Percentiles rank a stretch among this genome's conserved stretches.
These are phyloP conservation scores for Rhizophagus clarus DNA, from an alignment of 192 early-diverging fungal species.

Conservation along the genomic window DNA sequence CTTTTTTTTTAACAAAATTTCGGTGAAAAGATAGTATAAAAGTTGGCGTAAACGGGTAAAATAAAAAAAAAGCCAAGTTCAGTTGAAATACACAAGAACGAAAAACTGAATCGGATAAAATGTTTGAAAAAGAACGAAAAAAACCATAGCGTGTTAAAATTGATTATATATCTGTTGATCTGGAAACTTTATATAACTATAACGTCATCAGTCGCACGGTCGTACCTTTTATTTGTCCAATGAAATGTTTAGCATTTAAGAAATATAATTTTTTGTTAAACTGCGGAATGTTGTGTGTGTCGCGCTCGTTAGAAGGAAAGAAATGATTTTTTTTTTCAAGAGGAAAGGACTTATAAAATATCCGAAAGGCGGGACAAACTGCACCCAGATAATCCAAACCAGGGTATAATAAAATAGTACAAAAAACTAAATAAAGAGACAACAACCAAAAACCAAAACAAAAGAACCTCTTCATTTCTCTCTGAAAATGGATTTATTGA, in stretches of 20 bases:
- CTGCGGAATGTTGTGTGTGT: too few species aligned
- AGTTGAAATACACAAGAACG: not conserved
- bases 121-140: not conserved
- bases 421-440: not conserved
- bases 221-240: slow-evolving; percentile 6
- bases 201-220: slow-evolving; percentile 17
- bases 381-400: not conserved
- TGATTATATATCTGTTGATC: not conserved
- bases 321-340: not conserved
- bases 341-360: not conserved
- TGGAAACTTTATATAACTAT: not conserved
- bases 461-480: too few species aligned
- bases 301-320: not conserved
- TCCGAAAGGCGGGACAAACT: not conserved
- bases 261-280: not conserved
- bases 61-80: not conserved
- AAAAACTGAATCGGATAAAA: not conserved
- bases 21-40: not conserved
- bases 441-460: not conserved
- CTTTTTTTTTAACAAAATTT: not conserved
- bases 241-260: not conserved
- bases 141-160: not conserved
- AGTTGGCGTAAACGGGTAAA: not conserved
- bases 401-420: not conserved
- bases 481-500: not conserved